Evolutionary conservation across 768 basidiomycete species (phyloP).

Genomic region (Hericium alpestre): DNA sequence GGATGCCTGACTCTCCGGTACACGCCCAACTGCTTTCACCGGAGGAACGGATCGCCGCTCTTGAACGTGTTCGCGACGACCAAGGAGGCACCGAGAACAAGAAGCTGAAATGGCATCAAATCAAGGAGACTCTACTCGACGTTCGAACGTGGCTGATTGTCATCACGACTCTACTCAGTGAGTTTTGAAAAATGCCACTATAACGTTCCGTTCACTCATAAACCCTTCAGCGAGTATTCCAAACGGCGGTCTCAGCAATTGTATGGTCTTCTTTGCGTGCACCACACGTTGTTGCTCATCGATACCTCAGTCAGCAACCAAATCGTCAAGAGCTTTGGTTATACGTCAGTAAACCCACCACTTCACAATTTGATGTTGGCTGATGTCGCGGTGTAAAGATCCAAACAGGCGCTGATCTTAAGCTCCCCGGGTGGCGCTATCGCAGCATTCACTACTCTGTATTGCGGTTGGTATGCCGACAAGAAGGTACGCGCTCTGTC

Average conservation of each 20-base stretch:
- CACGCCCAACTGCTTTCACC: conserved; percentile 44
- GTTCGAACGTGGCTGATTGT: conserved; percentile 54
- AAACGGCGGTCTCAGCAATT: conserved; percentile 54
- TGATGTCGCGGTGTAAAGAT: conserved; percentile 21
- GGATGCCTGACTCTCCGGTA: conserved; percentile 58
- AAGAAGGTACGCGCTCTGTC: conserved; percentile 31
- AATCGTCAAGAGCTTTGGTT: conserved; percentile 54
- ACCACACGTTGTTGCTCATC: background rate
- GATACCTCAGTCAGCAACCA: conserved; percentile 41
- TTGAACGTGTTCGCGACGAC: conserved; percentile 60
- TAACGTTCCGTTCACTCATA: conserved; percentile 5
- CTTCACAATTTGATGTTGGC: background rate
- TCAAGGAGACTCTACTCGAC: conserved; percentile 46
- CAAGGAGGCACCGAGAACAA: conserved; percentile 56
- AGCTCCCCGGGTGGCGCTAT: conserved; percentile 47
- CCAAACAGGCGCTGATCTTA: conserved; percentile 50
- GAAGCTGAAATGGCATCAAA: conserved; percentile 46
- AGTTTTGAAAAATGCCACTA: conserved; percentile 13
- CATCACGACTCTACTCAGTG: conserved; percentile 47
- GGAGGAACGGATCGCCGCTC: conserved; percentile 50
- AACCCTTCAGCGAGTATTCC: conserved; percentile 45
- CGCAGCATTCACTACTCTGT: conserved; percentile 34
- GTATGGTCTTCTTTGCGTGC: conserved; percentile 24
- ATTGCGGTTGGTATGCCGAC: conserved; percentile 59
- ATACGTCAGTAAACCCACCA: conserved; percentile 32